phyloP scores from a whole-genome alignment of 768 basidiomycete genomes.

The Cyclocybe cylindracea region DNA sequence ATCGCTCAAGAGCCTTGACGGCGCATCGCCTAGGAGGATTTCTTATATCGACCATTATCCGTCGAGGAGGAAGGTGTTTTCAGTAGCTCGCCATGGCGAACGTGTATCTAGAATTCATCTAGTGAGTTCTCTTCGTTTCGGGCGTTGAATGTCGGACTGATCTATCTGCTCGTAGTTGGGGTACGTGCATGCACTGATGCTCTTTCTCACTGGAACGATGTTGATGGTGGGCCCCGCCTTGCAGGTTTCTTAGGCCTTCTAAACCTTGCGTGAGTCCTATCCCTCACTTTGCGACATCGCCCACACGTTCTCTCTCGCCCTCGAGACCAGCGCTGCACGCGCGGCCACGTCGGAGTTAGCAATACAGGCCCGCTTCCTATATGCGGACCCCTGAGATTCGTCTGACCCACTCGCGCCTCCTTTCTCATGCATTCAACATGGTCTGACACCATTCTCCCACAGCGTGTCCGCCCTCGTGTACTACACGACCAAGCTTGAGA shows the following conservation, averaged over 20 bases:
- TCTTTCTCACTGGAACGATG: neutral
- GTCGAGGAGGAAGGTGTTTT: neutral
- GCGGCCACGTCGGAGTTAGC: neutral
- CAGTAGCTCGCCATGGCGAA: conserved; percentile 1
- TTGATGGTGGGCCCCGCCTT: neutral
- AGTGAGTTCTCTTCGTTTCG: conserved; percentile 7
- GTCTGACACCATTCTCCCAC: neutral
- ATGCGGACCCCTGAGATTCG: neutral
- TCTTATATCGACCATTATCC: too few species aligned
- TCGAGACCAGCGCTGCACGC: neutral
- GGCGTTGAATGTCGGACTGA: neutral
- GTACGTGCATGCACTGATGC: conserved; percentile 1
- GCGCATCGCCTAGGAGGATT: too few species aligned
- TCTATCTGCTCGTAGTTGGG: conserved; percentile 8
- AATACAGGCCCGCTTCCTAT: neutral
- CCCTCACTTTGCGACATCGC: neutral
- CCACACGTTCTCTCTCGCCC: neutral
- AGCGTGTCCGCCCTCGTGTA: conserved; percentile 19
- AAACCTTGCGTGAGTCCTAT: conserved; percentile 16
- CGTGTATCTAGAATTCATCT: conserved; percentile 11
- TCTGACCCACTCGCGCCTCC: neutral
- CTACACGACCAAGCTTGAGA: conserved; percentile 15
- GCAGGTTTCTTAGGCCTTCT: conserved; percentile 14
- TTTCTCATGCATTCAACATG: neutral
- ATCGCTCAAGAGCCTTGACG: too few species aligned